phyloP scores from a whole-genome alignment of 2,329 filamentous ascomycete genomes.

The Nothopassalora personata region DNA sequence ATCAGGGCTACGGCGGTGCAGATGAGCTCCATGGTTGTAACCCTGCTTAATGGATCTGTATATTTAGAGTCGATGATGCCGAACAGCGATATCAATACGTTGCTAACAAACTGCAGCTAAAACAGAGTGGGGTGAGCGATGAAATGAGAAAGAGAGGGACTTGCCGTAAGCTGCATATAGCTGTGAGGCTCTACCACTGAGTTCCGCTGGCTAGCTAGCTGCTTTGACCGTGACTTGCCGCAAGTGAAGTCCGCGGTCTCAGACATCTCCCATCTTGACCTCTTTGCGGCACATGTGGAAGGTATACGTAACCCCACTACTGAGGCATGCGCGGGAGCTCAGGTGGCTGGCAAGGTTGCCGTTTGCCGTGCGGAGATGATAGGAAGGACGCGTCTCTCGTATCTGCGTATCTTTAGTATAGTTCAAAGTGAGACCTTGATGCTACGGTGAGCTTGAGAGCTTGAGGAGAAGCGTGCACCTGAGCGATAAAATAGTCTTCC shows the following conservation, averaged over 20 bases:
- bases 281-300: neutral
- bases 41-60: slow-evolving; percentile 6
- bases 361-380: neutral
- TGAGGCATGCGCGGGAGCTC: neutral
- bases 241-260: neutral
- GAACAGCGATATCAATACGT: neutral
- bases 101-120: neutral
- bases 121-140: neutral
- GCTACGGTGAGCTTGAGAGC: too few species aligned
- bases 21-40: slow-evolving; percentile 7
- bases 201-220: neutral
- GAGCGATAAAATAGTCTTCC: too few species aligned
- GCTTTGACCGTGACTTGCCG: neutral
- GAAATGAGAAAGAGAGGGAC: neutral
- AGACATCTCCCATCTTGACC: neutral
- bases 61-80: neutral
- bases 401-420: too few species aligned
- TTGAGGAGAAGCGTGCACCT: too few species aligned
- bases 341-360: neutral
- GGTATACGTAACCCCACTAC: neutral
- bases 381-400: neutral
- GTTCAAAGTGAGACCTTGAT: too few species aligned
- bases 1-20: slow-evolving; percentile 4
- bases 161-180: neutral
- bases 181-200: neutral